phyloP scores from a whole-genome alignment of 2,329 filamentous ascomycete genomes.

The Pyrenophora teres region DNA sequence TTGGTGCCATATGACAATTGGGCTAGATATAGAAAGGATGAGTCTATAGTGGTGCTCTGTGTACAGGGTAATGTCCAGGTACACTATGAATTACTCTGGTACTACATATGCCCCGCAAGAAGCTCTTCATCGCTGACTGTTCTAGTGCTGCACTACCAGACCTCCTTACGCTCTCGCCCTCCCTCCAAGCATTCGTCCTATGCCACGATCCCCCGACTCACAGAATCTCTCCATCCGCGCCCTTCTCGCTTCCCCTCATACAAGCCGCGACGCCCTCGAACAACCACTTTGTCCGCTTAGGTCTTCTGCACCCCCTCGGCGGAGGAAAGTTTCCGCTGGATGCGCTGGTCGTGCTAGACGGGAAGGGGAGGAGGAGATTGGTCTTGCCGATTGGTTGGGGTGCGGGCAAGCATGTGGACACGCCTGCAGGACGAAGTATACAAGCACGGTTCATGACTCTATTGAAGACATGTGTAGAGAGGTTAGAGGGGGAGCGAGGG shows the following conservation, averaged over 20 bases:
- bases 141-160: slow-evolving; percentile 34
- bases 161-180: slow-evolving; percentile 39
- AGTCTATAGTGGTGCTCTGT: slow-evolving; percentile 36
- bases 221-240: slow-evolving; percentile 26
- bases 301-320: slow-evolving; percentile 52
- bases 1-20: slow-evolving; percentile 37
- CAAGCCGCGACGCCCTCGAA: slow-evolving; percentile 39
- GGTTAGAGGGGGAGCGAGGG: slow-evolving; percentile 20
- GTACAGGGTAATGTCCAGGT: slow-evolving; percentile 43
- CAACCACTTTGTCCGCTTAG: slow-evolving; percentile 48
- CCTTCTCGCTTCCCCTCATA: slow-evolving; percentile 39
- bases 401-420: slow-evolving; percentile 43
- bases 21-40: slow-evolving; percentile 22
- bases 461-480: slow-evolving; percentile 35
- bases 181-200: slow-evolving; percentile 42
- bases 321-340: slow-evolving; percentile 51
- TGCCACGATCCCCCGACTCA: slow-evolving; percentile 42
- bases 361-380: slow-evolving; percentile 43
- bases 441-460: slow-evolving; percentile 35
- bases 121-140: background rate
- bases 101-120: background rate
- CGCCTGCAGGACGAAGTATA: slow-evolving; percentile 38
- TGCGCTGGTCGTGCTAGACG: slow-evolving; percentile 52
- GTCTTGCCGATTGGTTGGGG: slow-evolving; percentile 54
- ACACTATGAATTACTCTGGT: slow-evolving; percentile 46